These are phyloP conservation scores for Coemansia erecta DNA, from an alignment of 192 early-diverging fungal genomes.

Conservation along the genomic window DNA sequence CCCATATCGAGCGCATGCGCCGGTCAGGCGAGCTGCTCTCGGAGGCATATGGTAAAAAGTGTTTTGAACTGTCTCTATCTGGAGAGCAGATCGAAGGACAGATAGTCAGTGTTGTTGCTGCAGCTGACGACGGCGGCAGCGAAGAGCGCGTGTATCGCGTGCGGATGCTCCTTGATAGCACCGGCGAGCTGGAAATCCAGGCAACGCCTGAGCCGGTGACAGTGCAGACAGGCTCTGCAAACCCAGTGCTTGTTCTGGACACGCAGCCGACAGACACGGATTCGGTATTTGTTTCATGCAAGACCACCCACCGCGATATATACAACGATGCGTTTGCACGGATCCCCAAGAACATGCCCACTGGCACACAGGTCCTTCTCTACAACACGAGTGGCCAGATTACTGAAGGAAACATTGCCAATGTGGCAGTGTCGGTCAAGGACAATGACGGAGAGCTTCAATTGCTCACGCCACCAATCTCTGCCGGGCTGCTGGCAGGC, in stretches of 20 bases:
- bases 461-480: slow-evolving; percentile 27
- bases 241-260: slow-evolving; percentile 26
- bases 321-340: slow-evolving; percentile 23
- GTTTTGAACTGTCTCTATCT: not conserved
- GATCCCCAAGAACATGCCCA: not conserved
- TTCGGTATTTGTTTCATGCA: slow-evolving; percentile 37
- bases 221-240: not conserved
- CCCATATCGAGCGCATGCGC: slow-evolving; percentile 32
- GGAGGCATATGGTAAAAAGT: not conserved
- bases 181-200: slow-evolving; percentile 25
- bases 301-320: slow-evolving; percentile 37
- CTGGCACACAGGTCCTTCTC: slow-evolving; percentile 33
- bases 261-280: slow-evolving; percentile 13
- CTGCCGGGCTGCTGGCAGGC: slow-evolving; percentile 29
- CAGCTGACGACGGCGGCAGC: not conserved
- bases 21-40: slow-evolving; percentile 16
- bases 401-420: slow-evolving; percentile 44
- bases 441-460: slow-evolving; percentile 5
- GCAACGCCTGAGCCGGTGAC: slow-evolving; percentile 9
- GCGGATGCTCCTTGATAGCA: slow-evolving; percentile 19
- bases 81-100: not conserved
- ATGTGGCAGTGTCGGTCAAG: slow-evolving; percentile 31
- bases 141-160: slow-evolving; percentile 8
- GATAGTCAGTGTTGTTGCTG: too few relatives aligned
- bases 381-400: slow-evolving; percentile 20